Conservation (phyloP, 306 rosid genomes). For the Phaseolus lunatus region DNA sequence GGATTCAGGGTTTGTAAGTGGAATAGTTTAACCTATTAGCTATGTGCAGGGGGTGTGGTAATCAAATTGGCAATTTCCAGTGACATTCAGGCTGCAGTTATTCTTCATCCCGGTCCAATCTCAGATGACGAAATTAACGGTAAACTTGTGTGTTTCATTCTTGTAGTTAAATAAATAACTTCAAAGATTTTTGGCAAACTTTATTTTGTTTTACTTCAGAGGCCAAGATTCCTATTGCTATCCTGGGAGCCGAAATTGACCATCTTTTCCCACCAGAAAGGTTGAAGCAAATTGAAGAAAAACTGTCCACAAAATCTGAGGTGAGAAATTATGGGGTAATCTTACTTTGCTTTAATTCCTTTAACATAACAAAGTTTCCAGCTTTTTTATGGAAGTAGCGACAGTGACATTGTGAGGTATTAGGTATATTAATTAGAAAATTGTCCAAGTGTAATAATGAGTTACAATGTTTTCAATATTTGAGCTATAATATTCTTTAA, state of each 20-base stretch:
- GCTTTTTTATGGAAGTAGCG: not conserved
- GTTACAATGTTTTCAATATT: too few species aligned
- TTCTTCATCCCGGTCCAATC: slow-evolving; percentile 56
- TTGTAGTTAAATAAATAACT: not conserved
- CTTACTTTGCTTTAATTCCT: slow-evolving; percentile 4
- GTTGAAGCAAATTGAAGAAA: slow-evolving; percentile 53
- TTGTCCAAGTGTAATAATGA: too few species aligned
- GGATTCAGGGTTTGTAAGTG: not conserved
- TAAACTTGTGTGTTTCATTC: not conserved
- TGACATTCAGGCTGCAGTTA: slow-evolving; percentile 55
- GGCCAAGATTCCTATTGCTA: slow-evolving; percentile 59
- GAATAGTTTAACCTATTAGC: slow-evolving; percentile 8
- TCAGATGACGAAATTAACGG: slow-evolving; percentile 43
- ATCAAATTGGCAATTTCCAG: slow-evolving; percentile 47
- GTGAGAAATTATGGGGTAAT: slow-evolving; percentile 44
- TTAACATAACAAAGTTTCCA: not conserved
- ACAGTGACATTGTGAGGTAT: not conserved
- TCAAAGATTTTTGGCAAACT: slow-evolving; percentile 9
- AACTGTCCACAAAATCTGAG: slow-evolving; percentile 51
- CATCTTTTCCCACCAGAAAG: slow-evolving; percentile 44
- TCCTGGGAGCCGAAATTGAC: slow-evolving; percentile 62
- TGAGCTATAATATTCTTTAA: not conserved
- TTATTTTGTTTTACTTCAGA: slow-evolving; percentile 38
- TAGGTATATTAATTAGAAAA: too few species aligned
- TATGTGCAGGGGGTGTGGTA: slow-evolving; percentile 56